Conservation (phyloP, 169 alveolate genomes). For the Plasmodium billcollinsi region DNA sequence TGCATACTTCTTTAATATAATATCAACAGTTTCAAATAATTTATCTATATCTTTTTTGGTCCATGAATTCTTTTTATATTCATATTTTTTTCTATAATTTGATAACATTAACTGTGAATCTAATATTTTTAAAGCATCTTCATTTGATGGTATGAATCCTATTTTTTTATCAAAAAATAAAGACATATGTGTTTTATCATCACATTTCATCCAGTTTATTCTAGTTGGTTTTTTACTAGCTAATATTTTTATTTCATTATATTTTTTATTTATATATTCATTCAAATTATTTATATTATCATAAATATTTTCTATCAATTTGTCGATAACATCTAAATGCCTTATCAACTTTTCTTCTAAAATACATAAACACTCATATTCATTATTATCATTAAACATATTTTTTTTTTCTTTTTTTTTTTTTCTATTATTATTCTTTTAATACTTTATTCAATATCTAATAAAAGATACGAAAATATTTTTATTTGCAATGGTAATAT, state of each 20-base stretch:
- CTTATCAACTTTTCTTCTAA: slow-evolving; percentile 24
- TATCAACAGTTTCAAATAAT: slow-evolving; percentile 36
- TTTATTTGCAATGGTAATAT: too few relatives aligned
- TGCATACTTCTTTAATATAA: slow-evolving; percentile 43
- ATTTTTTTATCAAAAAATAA: slow-evolving; percentile 42
- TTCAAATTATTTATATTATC: slow-evolving; percentile 49
- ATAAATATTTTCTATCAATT: slow-evolving; percentile 16
- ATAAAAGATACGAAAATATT: too few relatives aligned
- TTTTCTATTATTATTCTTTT: too few relatives aligned
- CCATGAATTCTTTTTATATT: slow-evolving; percentile 63
- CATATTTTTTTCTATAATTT: slow-evolving; percentile 70
- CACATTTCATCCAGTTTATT: slow-evolving; percentile 36
- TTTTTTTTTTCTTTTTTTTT: neutral
- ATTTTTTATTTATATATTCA: slow-evolving; percentile 49
- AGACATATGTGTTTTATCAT: slow-evolving; percentile 63
- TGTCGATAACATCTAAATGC: slow-evolving; percentile 18
- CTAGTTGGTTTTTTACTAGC: slow-evolving; percentile 60
- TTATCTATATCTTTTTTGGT: slow-evolving; percentile 42
- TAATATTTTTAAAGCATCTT: slow-evolving; percentile 59
- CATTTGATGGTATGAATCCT: slow-evolving; percentile 68
- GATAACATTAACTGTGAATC: slow-evolving; percentile 28
- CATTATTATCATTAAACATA: slow-evolving; percentile 13
- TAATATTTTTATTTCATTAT: slow-evolving; percentile 65
- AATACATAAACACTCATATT: slow-evolving; percentile 22
- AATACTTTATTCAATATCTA: too few relatives aligned